Conservation (phyloP, 1,284 basidiomycete genomes). For the Ceratobasidium sp. region DNA sequence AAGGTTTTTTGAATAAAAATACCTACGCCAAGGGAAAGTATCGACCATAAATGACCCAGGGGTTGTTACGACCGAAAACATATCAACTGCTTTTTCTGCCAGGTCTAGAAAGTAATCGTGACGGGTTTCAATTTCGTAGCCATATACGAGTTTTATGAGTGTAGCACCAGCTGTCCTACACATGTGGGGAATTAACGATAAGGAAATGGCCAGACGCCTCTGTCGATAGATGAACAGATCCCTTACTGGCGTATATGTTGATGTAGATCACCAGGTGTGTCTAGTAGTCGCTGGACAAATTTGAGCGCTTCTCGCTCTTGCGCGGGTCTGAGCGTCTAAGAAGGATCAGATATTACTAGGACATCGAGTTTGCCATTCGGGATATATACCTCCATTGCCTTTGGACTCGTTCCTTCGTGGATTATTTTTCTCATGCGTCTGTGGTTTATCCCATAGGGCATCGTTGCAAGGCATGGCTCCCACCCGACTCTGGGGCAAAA, state of each 20-base stretch:
- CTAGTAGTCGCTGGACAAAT: neutral
- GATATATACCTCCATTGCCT: conserved; percentile 15
- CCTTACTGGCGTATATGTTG: conserved; percentile 21
- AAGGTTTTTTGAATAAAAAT: neutral
- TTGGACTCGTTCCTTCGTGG: conserved; percentile 15
- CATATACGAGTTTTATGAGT: neutral
- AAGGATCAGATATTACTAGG: neutral
- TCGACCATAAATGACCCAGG: conserved; percentile 5
- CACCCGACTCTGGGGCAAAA: conserved; percentile 17
- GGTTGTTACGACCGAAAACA: neutral
- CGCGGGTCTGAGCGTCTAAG: neutral
- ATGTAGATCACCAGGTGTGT: neutral
- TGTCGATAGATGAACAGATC: neutral
- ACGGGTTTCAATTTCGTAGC: conserved; percentile 1
- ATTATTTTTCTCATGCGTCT: conserved; percentile 3
- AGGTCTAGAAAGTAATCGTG: conserved; percentile 8
- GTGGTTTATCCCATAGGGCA: conserved; percentile 6
- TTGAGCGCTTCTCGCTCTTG: conserved; percentile 10
- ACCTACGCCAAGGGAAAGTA: neutral
- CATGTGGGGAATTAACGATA: too few species aligned
- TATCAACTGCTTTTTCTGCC: neutral
- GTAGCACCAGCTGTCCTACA: neutral
- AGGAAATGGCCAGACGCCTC: neutral
- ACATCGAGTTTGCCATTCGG: neutral
- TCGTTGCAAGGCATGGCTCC: neutral